Evolutionary conservation across 345 rosid genomes (phyloP), one percentile per base, ranked within the genome.

Genomic region (Nasturtium officinale): DNA sequence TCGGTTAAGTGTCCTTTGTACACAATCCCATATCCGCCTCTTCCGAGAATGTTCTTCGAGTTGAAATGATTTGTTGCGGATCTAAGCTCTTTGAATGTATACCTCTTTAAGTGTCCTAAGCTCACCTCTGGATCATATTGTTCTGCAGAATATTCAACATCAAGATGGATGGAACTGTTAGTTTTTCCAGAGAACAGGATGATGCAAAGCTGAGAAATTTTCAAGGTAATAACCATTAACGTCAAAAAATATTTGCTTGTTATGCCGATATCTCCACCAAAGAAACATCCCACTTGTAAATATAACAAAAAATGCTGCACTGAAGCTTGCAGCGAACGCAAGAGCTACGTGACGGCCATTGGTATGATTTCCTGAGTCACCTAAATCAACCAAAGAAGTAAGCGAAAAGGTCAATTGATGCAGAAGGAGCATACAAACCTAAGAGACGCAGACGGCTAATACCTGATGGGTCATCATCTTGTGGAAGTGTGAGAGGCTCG

Each of bases 161-260:
- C 7, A 68, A 56, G 45, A 63, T 55, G 17, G 3, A 47, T 55
- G 23, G 2, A 47, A 55, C 8, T 4, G 55, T 63, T 13, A 10
- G 4, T 15, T 30, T 37, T 26, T 29, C 0, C 0, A 0, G 5
- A 4, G 51, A 3, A 37, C 1, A 33, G 17, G 12, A 21, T n/a
- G 56, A 60, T 32, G 53, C 5, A 0, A 26, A 47, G 51, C 29
- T 0, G 28, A 71, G 15, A n/a, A 6, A 16, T 4, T 33, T 20
- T 58, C 1, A 52, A 9, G 55, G 25, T 63, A 78, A 88, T 72
- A 68, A 96, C 99, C 99, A 80, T 96, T 90, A 66, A 96, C 96
- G 53, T 92, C 99, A 74, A 96, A 92, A 87, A 96, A 96, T 60
- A 96, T 89, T 77, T 92, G 98, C 78, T 92, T 86, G 84, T 92